A percentile compares a stretch with the other conserved stretches of the same genome.
Evolutionary conservation across 176 grass and related monocot genomes (phyloP).

Genomic region (Oryza glumipatula): DNA sequence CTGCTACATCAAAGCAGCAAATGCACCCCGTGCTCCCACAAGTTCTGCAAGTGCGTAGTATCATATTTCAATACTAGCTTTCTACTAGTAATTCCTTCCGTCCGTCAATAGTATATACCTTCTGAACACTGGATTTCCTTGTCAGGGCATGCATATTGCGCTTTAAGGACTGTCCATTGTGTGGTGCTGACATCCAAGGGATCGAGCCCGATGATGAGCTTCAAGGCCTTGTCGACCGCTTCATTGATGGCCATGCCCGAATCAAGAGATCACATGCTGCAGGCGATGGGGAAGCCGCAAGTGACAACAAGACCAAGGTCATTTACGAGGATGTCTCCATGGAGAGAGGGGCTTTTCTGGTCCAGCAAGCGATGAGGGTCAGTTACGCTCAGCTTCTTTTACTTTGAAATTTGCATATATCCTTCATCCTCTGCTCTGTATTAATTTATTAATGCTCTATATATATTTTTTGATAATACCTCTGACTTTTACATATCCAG

Average conservation of each 20-base stretch:
- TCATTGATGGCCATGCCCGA: constrained; percentile 94
- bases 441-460: not conserved
- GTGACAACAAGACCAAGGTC: constrained; percentile 58
- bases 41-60: constrained; percentile 84
- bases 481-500: constrained; percentile 41
- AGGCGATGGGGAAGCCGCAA: constrained; percentile 45
- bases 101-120: not conserved
- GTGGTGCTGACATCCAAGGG: constrained; percentile 89
- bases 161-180: constrained; percentile 89
- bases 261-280: constrained; percentile 72
- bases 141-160: constrained; percentile 80
- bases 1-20: constrained; percentile 82
- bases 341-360: constrained; percentile 92
- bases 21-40: constrained; percentile 81
- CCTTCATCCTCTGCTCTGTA: not conserved
- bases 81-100: not conserved
- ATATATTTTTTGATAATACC: not conserved
- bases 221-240: constrained; percentile 76
- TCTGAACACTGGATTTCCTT: constrained; percentile 22
- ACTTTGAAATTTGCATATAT: not conserved
- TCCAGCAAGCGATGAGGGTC: constrained; percentile 99
- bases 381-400: constrained; percentile 24
- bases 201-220: constrained; percentile 82
- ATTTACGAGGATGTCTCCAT: constrained; percentile 99
- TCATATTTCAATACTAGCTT: not conserved